Evolutionary conservation across 1,284 basidiomycete genomes (phyloP), one percentile per base, ranked within the genome.

Genomic region (Retiboletus flavoniger): DNA sequence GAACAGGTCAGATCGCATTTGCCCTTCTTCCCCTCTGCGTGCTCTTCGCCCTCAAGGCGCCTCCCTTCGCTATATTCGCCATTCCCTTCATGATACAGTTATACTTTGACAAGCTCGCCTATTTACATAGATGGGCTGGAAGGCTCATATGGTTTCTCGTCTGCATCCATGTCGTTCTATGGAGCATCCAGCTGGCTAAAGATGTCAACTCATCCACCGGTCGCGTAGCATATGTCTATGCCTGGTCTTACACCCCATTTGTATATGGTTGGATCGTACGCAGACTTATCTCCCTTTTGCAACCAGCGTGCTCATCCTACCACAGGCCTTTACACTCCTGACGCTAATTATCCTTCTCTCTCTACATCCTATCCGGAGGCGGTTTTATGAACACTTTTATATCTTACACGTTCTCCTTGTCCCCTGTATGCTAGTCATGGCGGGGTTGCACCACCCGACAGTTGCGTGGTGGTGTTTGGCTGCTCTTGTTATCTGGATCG

Each of bases 31-130:
- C 92, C 0, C 78, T 94, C 16, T 84, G 84, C 51, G 77, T 94
- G 51, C 75, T 93, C 10, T 80, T 93, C 54, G 91, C 87, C 3
- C 79, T 94, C 68, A 94, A 93, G 69, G 79, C 88, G 4, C 85
- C 88, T 11, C 93, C 93, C 0, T 87, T 93, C 63, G 91, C 91
- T 47, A 64, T 93, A 42, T 83, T 93, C 62, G 83, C 91, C n/a
- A 75, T 87, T 24, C 81, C 84, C 0, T 81, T 82, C 57, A 77
- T 88, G 55, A 81, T 84, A 24, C 83, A 89, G 50, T 70, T 91
- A 32, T 82, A 85, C 61, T 87, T 89, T 61, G 92, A 95, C 74
- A 90, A 91, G 63, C 81, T 93, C 21, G 75, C 81, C 4, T 79
- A 82, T 68, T 73, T 91, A 11, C 91, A 92, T 72, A 81, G 83